phyloP scores from a whole-genome alignment of 345 rosid species.

The Hevea brasiliensis region DNA sequence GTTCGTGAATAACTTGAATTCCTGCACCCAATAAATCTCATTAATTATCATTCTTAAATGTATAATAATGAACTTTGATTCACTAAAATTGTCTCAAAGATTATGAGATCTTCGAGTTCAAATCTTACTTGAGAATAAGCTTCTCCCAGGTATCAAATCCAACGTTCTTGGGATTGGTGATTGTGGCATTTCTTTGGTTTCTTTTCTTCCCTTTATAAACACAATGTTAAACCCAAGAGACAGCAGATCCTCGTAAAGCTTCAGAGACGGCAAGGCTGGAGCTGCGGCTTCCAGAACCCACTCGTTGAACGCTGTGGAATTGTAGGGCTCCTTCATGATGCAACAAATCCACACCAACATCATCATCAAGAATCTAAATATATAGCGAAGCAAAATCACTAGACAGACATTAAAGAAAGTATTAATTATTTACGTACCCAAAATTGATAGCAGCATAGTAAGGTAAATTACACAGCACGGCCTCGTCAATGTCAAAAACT shows the following conservation, averaged over 20 bases:
- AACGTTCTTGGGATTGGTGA: slow-evolving; percentile 28
- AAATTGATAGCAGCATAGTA: slow-evolving; percentile 42
- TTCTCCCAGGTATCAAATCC: slow-evolving; percentile 43
- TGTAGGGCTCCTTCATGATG: slow-evolving; percentile 32
- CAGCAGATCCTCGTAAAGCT: slow-evolving; percentile 30
- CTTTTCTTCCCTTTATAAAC: slow-evolving; percentile 45
- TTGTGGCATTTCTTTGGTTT: slow-evolving; percentile 29
- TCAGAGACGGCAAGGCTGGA: slow-evolving; percentile 35
- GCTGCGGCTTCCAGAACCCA: slow-evolving; percentile 40
- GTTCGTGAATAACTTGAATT: slow-evolving; percentile 17
- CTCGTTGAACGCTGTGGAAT: slow-evolving; percentile 21
- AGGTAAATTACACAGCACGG: slow-evolving; percentile 39
- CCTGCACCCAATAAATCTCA: slow-evolving; percentile 18
- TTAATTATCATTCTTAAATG: no score
- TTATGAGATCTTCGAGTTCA: no score
- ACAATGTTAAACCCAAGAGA: slow-evolving; percentile 36
- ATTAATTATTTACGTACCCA: slow-evolving; percentile 28
- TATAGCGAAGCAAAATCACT: no score
- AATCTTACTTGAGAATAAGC: slow-evolving; percentile 41
- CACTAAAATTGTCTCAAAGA: not conserved
- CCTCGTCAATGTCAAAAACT: slow-evolving; percentile 51
- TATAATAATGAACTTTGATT: not conserved
- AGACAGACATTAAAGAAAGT: no score
- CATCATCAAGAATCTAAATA: no score
- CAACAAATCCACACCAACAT: no score